Base-by-base conservation (phyloP, 1,284 basidiomycete genomes). In the Microbotryum scabiosae region DNA sequence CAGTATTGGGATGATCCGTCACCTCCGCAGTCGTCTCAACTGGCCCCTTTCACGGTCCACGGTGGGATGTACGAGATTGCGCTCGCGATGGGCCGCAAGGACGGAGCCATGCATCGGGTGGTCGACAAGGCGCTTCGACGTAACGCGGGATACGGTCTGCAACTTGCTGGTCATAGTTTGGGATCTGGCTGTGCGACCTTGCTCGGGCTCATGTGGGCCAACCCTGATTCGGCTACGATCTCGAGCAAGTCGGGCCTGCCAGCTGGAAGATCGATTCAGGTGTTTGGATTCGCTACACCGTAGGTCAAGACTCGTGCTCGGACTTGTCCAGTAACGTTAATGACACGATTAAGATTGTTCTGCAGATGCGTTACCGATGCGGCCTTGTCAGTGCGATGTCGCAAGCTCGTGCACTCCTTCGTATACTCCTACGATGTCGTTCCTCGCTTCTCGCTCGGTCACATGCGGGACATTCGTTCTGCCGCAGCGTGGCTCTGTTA, bases 141-240 rank as follows among this genome's bases (percentile, higher is more conserved):
- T 56, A 88, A 89, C 72, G 79, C 80, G 5, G 83, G 81, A 47
- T 90, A 87, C 70, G 85, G 86, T 23, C 71, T 79, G 46, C 73
- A 78, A 12, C 60, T 80, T 20, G 71, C 73, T 0, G 91, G 91
- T 2, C 91, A 94, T 73, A 90, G 87, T 72, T 79, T 94, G 3
- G 90, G 91, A 10, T 90, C 90, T 6, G 90, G 88, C 0, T 87
- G 92, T 0, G 86, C 86, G 12, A 80, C 83, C 1, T 76, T 90
- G 14, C 76, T 90, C n/a, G 86, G 84, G 44, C 75, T 90, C 74
- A 86, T 87, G 81, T 90, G 88, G 88, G 86, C 87, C 2, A 85
- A 88, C 71, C 85, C 85, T 20, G 79, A 76, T 63, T 88, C 84
- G 1, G 87, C 87, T 63, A 76, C 85, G 49, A 89, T 86, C 0